phyloP scores from a whole-genome alignment of 805 yeast species.

The Yarrowia sp. region DNA sequence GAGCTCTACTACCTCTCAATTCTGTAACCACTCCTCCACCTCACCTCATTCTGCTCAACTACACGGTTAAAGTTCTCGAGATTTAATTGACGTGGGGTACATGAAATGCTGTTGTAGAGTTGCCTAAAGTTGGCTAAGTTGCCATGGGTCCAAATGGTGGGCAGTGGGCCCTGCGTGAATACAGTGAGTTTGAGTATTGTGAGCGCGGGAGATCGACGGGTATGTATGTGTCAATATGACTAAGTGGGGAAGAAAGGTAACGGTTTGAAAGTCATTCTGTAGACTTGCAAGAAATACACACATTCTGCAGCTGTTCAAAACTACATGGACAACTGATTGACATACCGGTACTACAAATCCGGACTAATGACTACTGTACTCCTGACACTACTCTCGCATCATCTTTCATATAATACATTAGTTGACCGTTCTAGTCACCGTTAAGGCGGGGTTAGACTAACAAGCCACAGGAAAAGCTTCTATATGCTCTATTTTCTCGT shows the following conservation, averaged over 20 bases:
- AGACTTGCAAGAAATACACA: too few species aligned
- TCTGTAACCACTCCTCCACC: slow-evolving; percentile 7
- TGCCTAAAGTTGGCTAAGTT: background rate
- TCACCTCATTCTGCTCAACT: background rate
- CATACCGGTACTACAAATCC: too few species aligned
- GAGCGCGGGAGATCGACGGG: slow-evolving; percentile 8
- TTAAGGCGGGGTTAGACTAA: background rate
- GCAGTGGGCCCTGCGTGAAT: slow-evolving; percentile 28
- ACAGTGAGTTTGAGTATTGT: too few species aligned
- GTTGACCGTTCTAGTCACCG: background rate
- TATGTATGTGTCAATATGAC: slow-evolving; percentile 3
- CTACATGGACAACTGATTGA: too few species aligned
- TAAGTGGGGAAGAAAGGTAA: too few species aligned
- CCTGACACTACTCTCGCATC: too few species aligned
- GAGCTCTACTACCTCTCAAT: too few species aligned
- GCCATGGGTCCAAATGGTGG: slow-evolving; percentile 12
- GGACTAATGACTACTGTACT: too few species aligned
- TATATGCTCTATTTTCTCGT: background rate
- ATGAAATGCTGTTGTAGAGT: background rate
- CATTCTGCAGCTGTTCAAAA: too few species aligned
- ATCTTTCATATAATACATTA: slow-evolving; percentile 3
- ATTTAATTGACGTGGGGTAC: slow-evolving; percentile 4
- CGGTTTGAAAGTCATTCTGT: too few species aligned
- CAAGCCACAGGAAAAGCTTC: background rate
- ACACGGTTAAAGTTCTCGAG: background rate